Percentiles rank a stretch among this genome's conserved stretches.
These are phyloP conservation scores for Scalesia atractyloides DNA, from an alignment of 129 eudicot species.

Conservation along the genomic window DNA sequence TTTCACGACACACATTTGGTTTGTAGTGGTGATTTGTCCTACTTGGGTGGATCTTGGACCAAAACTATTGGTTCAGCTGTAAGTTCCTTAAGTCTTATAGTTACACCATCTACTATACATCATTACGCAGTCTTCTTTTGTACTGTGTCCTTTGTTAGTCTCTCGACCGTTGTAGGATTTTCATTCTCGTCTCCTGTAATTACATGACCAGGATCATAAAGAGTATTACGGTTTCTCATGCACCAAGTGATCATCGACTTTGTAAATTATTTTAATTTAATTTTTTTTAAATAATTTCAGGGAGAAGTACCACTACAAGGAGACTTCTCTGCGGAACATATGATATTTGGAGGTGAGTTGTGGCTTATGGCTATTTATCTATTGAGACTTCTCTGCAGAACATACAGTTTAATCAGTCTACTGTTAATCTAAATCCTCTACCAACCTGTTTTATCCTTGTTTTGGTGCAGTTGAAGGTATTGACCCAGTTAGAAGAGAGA, in stretches of 20 bases:
- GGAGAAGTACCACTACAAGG: conserved; percentile 98
- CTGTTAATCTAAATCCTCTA: not conserved
- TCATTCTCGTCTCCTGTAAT: conserved; percentile 4
- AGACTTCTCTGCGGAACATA: conserved; percentile 99
- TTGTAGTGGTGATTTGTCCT: conserved; percentile 89
- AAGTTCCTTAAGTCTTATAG: conserved; percentile 35
- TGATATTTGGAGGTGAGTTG: conserved; percentile 94
- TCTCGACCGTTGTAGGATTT: not conserved
- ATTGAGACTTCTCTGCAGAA: not conserved
- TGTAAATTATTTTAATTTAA: not conserved
- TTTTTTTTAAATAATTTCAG: conserved; percentile 36
- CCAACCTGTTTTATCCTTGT: conserved; percentile 13
- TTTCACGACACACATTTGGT: conserved; percentile 93
- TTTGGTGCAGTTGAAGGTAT: conserved; percentile 75
- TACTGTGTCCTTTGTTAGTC: not conserved
- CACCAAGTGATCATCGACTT: conserved; percentile 11
- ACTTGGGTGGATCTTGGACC: conserved; percentile 98
- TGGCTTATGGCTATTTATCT: conserved; percentile 13
- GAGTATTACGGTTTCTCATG: conserved; percentile 11
- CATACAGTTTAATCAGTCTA: conserved; percentile 8
- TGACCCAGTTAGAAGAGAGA: conserved; percentile 87
- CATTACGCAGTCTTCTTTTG: not conserved
- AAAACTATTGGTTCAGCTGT: conserved; percentile 86
- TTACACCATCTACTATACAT: conserved; percentile 4
- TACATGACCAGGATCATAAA: conserved; percentile 6